These are phyloP conservation scores for Cyberlindnera bimundalis DNA, from an alignment of 805 yeast genomes.

Conservation along the genomic window DNA sequence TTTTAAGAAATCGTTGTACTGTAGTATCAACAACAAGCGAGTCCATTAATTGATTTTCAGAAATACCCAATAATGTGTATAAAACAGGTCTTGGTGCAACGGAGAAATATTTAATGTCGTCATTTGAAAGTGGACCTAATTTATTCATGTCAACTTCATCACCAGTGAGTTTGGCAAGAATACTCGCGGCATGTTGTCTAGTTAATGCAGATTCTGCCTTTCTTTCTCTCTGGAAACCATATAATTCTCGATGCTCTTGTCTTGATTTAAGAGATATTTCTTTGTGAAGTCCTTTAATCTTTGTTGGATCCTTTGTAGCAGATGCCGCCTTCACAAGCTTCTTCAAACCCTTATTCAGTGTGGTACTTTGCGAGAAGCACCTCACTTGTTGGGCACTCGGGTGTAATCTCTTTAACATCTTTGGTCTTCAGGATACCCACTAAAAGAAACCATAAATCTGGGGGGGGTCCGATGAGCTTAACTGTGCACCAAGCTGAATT, in stretches of 20 bases:
- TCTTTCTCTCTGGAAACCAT: constrained; percentile 2
- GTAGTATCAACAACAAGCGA: constrained; percentile 53
- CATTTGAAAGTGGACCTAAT: constrained; percentile 35
- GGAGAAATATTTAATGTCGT: constrained; percentile 31
- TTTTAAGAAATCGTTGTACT: constrained; percentile 46
- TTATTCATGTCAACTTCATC: constrained; percentile 23
- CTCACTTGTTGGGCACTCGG: background rate
- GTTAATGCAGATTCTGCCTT: constrained; percentile 15
- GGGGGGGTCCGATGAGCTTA: constrained; percentile 1
- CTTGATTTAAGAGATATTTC: background rate
- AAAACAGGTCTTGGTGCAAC: constrained; percentile 43
- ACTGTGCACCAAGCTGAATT: background rate
- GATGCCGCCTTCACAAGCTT: constrained; percentile 6
- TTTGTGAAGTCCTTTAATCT: constrained; percentile 8
- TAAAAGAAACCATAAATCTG: background rate
- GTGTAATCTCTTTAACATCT: background rate
- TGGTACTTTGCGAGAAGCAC: background rate
- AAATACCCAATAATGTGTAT: constrained; percentile 55
- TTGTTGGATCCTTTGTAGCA: constrained; percentile 4
- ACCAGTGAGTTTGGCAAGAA: constrained; percentile 20
- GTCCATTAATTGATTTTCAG: constrained; percentile 54
- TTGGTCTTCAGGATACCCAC: no score
- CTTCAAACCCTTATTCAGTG: background rate
- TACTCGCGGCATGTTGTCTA: constrained; percentile 26
- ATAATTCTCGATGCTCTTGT: background rate